Evolutionary conservation across 208 protist species (phyloP).

Genomic region (Tritrichomonas musculus): DNA sequence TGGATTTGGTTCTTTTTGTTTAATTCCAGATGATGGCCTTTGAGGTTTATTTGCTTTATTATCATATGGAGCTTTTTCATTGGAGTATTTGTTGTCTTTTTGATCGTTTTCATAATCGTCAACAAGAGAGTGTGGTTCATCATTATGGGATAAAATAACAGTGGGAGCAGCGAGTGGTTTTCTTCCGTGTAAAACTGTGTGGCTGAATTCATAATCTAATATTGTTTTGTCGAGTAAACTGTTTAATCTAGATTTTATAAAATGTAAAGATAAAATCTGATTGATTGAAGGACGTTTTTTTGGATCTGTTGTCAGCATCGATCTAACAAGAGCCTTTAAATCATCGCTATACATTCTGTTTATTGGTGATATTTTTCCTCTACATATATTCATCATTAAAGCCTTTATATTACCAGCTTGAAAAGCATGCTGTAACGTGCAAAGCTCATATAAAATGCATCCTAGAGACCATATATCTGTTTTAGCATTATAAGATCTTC

Average conservation of each 20-base stretch:
- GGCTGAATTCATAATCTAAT: background rate
- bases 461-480: constrained; percentile 28
- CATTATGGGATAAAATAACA: background rate
- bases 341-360: background rate
- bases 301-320: background rate
- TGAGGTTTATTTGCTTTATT: background rate
- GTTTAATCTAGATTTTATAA: background rate
- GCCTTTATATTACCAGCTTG: background rate
- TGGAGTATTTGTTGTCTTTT: background rate
- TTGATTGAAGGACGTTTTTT: background rate
- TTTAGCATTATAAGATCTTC: background rate
- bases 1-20: background rate
- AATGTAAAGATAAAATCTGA: background rate
- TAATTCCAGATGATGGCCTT: background rate
- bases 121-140: background rate
- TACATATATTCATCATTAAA: background rate
- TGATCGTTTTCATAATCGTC: background rate
- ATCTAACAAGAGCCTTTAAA: background rate
- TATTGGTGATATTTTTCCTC: background rate
- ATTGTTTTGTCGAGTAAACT: background rate
- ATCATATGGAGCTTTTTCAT: background rate
- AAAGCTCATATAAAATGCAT: constrained; percentile 18
- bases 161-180: background rate
- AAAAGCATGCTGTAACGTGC: constrained; percentile 30
- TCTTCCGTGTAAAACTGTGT: constrained; percentile 14